Percentiles rank a stretch among this genome's conserved stretches.
phyloP scores from a whole-genome alignment of 495 filamentous ascomycete species.

The Penicillium tannophilum region DNA sequence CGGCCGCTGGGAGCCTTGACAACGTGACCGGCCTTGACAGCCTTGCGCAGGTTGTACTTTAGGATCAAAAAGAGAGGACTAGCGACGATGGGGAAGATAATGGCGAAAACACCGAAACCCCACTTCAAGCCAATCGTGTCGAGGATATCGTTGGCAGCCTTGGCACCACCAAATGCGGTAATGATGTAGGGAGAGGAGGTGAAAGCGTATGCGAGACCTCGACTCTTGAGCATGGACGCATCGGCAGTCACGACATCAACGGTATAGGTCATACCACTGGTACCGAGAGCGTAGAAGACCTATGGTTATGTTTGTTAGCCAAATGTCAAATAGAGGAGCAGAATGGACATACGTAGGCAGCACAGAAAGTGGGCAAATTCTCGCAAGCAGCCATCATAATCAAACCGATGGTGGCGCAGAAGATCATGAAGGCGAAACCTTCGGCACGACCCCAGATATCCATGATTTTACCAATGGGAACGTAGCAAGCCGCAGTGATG shows the following conservation, averaged over 20 bases:
- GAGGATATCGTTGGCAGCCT: conserved; percentile 42
- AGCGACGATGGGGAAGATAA: conserved; percentile 56
- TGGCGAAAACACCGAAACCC: conserved; percentile 59
- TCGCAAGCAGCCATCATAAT: conserved; percentile 55
- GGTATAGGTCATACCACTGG: conserved; percentile 57
- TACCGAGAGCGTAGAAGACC: conserved; percentile 52
- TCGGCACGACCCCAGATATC: conserved; percentile 65
- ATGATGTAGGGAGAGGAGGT: conserved; percentile 51
- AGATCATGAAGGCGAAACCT: conserved; percentile 51
- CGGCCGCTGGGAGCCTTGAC: conserved; percentile 41
- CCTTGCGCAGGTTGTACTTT: conserved; percentile 54
- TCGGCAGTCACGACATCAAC: conserved; percentile 62
- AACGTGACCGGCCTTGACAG: conserved; percentile 39
- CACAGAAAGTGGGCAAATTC: conserved; percentile 50
- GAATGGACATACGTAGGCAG: conserved; percentile 43
- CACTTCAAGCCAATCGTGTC: conserved; percentile 56
- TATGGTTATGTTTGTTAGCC: conserved; percentile 3
- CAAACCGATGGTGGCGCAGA: conserved; percentile 41
- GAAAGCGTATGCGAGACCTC: conserved; percentile 60
- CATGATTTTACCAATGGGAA: conserved; percentile 68
- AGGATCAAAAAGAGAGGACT: conserved; percentile 50
- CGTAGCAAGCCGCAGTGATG: conserved; percentile 37
- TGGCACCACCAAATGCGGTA: conserved; percentile 42
- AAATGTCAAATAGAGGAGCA: background rate
- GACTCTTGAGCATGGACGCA: conserved; percentile 57